Evolutionary conservation across 257 asterid genomes (phyloP), one percentile per base, ranked within the genome.

Genomic region (Gentiana macrophylla): DNA sequence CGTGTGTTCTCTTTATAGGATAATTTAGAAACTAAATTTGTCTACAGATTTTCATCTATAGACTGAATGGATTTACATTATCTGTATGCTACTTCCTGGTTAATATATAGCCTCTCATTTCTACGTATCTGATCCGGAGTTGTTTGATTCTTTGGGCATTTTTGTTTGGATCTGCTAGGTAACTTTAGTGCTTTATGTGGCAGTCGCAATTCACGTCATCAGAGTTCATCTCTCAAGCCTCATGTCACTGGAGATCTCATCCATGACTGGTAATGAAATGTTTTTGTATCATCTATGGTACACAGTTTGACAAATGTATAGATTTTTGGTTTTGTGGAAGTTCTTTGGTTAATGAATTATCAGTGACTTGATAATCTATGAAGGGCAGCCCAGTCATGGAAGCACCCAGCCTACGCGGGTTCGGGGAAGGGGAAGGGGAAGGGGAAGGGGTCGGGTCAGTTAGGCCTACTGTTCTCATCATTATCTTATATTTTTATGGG

Each of bases 161-260:
- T 48, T 53, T 38, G 36, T 70, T 45, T 55, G 53, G 32, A 54
- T 6, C 32, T 83, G 68, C 61, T 73, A 92, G 97, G 94, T 79
- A 66, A 81, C 88, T 7, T 70, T 78, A 69, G 36, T 73, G 64
- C 94, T 92, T 56, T 79, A 85, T 68, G 59, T 88, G 53, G 70
- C 76, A 94, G 97, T 67, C 59, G 70, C 70, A 77, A 67, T 66
- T 92, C 95, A 55, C 74, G 60, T 36, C 72, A 72, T 38, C 69
- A 65, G 64, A 83, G 83, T 80, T 92, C 99, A 64, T 92, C 99
- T 32, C 68, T 85, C 65, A 88, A 83, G 80, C 86, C 94, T 69
- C 94, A 78, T 55, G 67, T 80, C 69, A 74, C 82, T 4, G 94
- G 97, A 67, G 83, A 83, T 79, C 70, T 88, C 50, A 83, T 92